Conservation (phyloP, 1,284 basidiomycete species). For the Malassezia brasiliensis region DNA sequence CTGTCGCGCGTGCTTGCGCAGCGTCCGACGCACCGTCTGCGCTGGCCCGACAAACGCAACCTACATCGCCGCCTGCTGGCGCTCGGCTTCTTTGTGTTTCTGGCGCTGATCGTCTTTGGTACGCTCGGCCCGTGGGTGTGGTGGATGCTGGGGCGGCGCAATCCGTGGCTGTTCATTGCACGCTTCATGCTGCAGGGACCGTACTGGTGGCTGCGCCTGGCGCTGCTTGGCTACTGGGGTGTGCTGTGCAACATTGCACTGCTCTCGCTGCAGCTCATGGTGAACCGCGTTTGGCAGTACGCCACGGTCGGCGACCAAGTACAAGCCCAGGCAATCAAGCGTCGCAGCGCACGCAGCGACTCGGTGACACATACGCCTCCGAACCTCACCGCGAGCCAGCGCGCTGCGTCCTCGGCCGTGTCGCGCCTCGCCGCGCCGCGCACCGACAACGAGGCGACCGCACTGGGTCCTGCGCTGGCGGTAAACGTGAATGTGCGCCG, state of each 20-base stretch:
- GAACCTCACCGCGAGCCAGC: conserved; percentile 7
- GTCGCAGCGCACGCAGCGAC: background rate
- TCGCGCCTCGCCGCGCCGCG: conserved; percentile 1
- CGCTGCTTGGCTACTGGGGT: conserved; percentile 75
- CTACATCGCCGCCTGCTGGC: conserved; percentile 75
- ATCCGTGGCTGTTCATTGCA: conserved; percentile 80
- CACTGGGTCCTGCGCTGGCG: conserved; percentile 9
- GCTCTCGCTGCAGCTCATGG: conserved; percentile 16
- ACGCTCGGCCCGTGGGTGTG: conserved; percentile 85
- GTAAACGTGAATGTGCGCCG: conserved; percentile 83
- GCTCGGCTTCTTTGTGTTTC: conserved; percentile 70
- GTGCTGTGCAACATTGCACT: conserved; percentile 70
- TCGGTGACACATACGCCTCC: background rate
- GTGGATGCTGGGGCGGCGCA: conserved; percentile 71
- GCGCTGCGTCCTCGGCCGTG: conserved; percentile 3
- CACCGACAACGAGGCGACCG: conserved; percentile 1
- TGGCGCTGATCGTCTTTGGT: conserved; percentile 67
- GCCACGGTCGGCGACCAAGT: conserved; percentile 18
- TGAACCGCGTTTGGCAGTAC: conserved; percentile 18
- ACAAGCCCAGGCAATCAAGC: conserved; percentile 13
- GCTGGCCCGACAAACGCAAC: conserved; percentile 76
- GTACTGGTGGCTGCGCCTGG: conserved; percentile 70
- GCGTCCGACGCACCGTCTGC: conserved; percentile 74
- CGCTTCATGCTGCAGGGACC: conserved; percentile 59
- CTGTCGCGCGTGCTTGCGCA: conserved; percentile 86